Evolutionary conservation across 371 early-diverging fungal genomes (phyloP), one percentile per base, ranked within the genome.

Genomic region (Saksenaea oblongispora): DNA sequence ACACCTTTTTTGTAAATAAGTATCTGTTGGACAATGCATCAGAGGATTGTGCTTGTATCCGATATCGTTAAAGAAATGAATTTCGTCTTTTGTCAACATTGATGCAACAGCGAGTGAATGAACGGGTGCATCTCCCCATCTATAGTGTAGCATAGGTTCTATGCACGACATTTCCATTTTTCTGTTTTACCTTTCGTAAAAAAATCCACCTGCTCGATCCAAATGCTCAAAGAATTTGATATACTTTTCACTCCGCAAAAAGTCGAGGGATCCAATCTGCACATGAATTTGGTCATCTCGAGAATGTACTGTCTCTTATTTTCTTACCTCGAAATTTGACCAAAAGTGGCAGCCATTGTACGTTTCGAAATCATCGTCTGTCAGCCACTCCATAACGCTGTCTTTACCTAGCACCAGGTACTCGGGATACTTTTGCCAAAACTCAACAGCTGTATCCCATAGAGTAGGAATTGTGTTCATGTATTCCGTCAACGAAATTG

Each of bases 51-150:
- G 93, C 34, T 83, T 79, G 67, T 93, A 93, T 1, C 94, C 95
- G 61, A 94, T 91, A 64, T 93, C 93, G 65, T 95, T 92, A 68
- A 97, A 98, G 76, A 93, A 97, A 67, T 96, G 96, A 24, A 96
- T 84, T 74, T 95, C 86, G 39, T 78, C 74, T 64, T 85, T 87
- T 18, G 83, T 79, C 13, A 98, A 70, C 78, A 95, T 82, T 74
- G 98, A 69, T 0, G 91, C 91, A 0, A 90, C 93, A 0, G 93
- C 96, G 13, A 98, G 72, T 10, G 95, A 94, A 65, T 97, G 98
- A 5, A 98, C 89, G 2, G 98, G 97, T 42, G 73, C 56, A 58
- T 72, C 72, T 14, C 72, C 70, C 72, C 71, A 74, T 62, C 69
- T 54, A 39, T 34, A 24, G 11, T n/a, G 8, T 15, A 44, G 22